These are phyloP conservation scores for Agaricus bisporus DNA, from an alignment of 768 basidiomycete genomes.

Conservation along the genomic window DNA sequence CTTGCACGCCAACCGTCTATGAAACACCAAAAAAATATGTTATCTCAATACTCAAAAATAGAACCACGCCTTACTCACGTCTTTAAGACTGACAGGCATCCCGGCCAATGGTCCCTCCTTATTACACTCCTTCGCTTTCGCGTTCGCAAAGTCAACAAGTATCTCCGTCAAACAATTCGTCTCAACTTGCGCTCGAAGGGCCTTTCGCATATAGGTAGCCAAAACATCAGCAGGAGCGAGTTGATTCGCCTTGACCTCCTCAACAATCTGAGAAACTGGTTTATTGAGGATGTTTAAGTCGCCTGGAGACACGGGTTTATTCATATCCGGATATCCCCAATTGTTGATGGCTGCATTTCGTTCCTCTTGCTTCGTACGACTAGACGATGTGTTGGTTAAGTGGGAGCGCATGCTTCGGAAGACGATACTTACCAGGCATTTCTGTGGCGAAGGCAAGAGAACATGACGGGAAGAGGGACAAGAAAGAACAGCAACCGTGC, in stretches of 20 bases:
- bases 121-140: constrained; percentile 28
- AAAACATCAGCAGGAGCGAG: constrained; percentile 30
- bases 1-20: constrained; percentile 45
- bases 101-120: constrained; percentile 44
- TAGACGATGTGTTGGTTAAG: constrained; percentile 6
- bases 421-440: constrained; percentile 26
- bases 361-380: constrained; percentile 29
- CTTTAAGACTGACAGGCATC: constrained; percentile 56
- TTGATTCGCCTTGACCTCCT: constrained; percentile 23
- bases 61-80: constrained; percentile 25
- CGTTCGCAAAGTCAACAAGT: constrained; percentile 36
- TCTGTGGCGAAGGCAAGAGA: constrained; percentile 30
- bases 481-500: not conserved
- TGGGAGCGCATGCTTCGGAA: not conserved
- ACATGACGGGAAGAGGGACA: constrained; percentile 12
- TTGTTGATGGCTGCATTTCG: constrained; percentile 24
- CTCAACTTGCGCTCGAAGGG: constrained; percentile 39
- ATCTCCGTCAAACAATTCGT: constrained; percentile 63
- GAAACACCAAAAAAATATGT: not conserved
- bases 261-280: constrained; percentile 23
- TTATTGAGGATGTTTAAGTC: constrained; percentile 26
- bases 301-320: constrained; percentile 19
- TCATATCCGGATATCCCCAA: constrained; percentile 18
- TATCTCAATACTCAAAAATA: not conserved
- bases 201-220: constrained; percentile 40